These are phyloP conservation scores for Lactuca saligna DNA, from an alignment of 129 eudicot genomes.

Conservation along the genomic window DNA sequence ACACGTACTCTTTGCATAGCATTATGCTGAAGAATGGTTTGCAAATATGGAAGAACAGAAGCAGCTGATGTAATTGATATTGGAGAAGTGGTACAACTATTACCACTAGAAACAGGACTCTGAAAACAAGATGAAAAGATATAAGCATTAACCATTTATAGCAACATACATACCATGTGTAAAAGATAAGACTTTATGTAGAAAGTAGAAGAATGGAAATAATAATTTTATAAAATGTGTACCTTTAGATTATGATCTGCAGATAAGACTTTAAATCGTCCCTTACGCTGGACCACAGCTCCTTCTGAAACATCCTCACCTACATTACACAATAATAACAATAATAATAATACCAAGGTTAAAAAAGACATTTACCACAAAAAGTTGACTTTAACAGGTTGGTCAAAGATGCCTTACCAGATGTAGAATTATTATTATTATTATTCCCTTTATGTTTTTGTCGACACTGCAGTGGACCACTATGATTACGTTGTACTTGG, in stretches of 20 bases:
- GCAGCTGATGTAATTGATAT: slow-evolving; percentile 46
- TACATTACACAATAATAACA: slow-evolving; percentile 25
- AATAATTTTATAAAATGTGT: neutral
- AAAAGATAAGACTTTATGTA: neutral
- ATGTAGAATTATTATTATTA: slow-evolving; percentile 20
- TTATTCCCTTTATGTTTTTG: slow-evolving; percentile 56
- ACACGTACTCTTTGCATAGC: slow-evolving; percentile 65
- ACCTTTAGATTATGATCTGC: slow-evolving; percentile 58
- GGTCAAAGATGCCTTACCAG: slow-evolving; percentile 43
- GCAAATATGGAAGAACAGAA: slow-evolving; percentile 77
- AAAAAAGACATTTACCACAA: neutral
- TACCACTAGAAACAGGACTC: slow-evolving; percentile 41
- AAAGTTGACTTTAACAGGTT: neutral
- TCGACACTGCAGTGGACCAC: slow-evolving; percentile 80
- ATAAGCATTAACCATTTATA: neutral
- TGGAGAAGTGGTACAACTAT: slow-evolving; percentile 34
- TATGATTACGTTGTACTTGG: slow-evolving; percentile 59
- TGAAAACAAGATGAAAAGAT: neutral
- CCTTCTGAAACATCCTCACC: slow-evolving; percentile 85
- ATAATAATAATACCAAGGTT: neutral
- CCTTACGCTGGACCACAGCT: slow-evolving; percentile 85
- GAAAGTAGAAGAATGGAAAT: neutral
- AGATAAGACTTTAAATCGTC: slow-evolving; percentile 91
- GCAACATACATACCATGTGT: neutral
- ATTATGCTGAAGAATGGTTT: slow-evolving; percentile 78